Evolutionary conservation across 306 rosid species (phyloP).

Genomic region (Gynostemma pentaphyllum): DNA sequence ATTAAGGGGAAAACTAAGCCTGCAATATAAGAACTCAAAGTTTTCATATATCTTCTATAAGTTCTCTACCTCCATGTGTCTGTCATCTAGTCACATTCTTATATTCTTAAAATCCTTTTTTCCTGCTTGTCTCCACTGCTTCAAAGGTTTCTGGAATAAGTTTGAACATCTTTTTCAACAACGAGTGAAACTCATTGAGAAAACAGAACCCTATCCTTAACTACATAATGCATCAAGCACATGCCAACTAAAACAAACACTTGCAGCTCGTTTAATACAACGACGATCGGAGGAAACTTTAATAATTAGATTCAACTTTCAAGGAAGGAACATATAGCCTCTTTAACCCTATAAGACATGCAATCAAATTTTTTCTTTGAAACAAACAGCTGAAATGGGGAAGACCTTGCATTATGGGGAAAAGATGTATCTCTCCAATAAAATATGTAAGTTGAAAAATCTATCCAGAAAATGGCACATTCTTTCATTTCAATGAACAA

Average conservation of each 20-base stretch:
- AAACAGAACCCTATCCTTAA: not conserved
- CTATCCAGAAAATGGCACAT: not conserved
- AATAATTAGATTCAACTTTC: too few relatives aligned
- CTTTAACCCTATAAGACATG: too few relatives aligned
- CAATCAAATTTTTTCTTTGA: too few relatives aligned
- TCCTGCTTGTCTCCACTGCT: not conserved
- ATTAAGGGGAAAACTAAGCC: not conserved
- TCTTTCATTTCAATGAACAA: too few relatives aligned
- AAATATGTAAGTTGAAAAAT: not conserved
- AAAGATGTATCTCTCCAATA: not conserved
- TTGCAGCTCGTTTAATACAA: not conserved
- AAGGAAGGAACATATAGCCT: not conserved
- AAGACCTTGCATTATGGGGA: not conserved
- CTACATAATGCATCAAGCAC: not conserved
- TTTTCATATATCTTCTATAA: not conserved
- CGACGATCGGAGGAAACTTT: not conserved
- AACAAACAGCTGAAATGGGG: not conserved
- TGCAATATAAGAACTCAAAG: not conserved
- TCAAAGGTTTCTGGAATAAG: not conserved
- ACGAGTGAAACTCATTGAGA: not conserved
- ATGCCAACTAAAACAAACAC: not conserved
- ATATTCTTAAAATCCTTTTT: not conserved
- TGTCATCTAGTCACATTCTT: not conserved
- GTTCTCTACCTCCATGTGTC: not conserved
- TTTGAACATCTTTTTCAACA: not conserved